These are phyloP conservation scores for Talaromyces pinophilus DNA, from an alignment of 2,329 filamentous ascomycete species.

Conservation along the genomic window DNA sequence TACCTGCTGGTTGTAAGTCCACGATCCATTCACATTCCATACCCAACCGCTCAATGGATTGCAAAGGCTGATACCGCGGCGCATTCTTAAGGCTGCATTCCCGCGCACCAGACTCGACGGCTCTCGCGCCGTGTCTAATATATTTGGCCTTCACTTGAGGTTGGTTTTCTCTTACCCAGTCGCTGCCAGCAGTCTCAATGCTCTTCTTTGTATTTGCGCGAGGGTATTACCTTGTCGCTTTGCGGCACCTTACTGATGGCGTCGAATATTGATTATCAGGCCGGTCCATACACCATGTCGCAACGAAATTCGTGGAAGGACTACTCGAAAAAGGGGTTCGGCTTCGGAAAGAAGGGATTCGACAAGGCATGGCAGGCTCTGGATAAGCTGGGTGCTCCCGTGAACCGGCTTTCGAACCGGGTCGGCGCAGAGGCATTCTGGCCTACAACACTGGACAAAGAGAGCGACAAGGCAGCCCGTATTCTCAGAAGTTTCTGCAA, in stretches of 20 bases:
- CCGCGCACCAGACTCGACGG: conserved; percentile 5
- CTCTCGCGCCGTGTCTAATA: background rate
- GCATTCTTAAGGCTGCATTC: conserved; percentile 22
- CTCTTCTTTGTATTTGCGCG: conserved; percentile 1
- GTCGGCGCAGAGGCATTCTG: conserved; percentile 80
- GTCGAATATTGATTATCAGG: background rate
- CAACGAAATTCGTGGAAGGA: conserved; percentile 57
- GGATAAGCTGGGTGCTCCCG: conserved; percentile 70
- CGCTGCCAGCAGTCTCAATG: conserved; percentile 10
- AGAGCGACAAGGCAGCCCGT: conserved; percentile 86
- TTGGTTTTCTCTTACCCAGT: background rate
- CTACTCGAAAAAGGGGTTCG: conserved; percentile 44
- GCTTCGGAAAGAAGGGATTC: conserved; percentile 62
- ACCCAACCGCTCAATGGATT: conserved; percentile 10
- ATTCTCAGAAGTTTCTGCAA: conserved; percentile 90
- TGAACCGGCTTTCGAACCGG: conserved; percentile 80
- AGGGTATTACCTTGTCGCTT: conserved; percentile 17
- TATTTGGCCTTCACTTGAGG: background rate
- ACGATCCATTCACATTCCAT: conserved; percentile 12
- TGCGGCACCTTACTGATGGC: conserved; percentile 20
- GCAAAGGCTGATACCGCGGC: conserved; percentile 17
- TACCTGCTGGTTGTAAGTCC: conserved; percentile 14
- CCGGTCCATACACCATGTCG: conserved; percentile 32
- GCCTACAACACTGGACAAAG: conserved; percentile 81
- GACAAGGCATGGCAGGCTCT: conserved; percentile 70